Evolutionary conservation across 352 stramenopile species (phyloP), one percentile per base, ranked within the genome.

Genomic region (Pythium scleroteichum): DNA sequence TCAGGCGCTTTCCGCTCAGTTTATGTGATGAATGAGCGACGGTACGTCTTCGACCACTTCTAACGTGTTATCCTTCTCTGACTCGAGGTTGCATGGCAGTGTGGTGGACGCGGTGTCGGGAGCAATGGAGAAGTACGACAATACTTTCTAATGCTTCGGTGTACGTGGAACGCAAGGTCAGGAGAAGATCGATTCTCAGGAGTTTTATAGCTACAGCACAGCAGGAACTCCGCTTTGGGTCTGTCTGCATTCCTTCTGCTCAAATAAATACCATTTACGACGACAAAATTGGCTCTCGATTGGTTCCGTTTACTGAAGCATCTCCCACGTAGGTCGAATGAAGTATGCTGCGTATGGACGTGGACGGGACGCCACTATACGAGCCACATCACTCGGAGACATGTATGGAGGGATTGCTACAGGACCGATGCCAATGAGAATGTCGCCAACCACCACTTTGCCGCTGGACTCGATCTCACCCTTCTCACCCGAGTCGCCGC

Each of bases 21-120:
- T n/a, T 92, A 92, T 68, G 82, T 95, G 33, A 89, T 95, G 78
- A 95, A 93, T 54, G 87, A 95, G 64, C 72, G 77, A 67, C 73
- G 80, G 77, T 87, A 40, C 24, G 75, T 69, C 16, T 44, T 17
- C 4, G 3, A 20, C 7, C 33, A 20, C 38, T 7, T 20, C 13
- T 5, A 5, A 20, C 14, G 13, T n/a, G 3, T 44, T 44, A 19
- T n/a, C n/a, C 7, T 24, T 26, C 10, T 24, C 20, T 53, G 23
- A 44, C 5, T 29, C 53, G 1, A 33, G 19, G 32, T 2, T 41
- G 22, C 40, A 7, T 55, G 29, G 24, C 53, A 87, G 85, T 66
- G 87, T 95, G 22, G 70, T 95, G 32, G 87, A 95, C 48, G 80
- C 87, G 3, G 87, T 95, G 19, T 95, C 87, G 9, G 87, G 87